Percentiles rank a stretch among this genome's conserved stretches.
Evolutionary conservation across 352 stramenopile species (phyloP).

Genomic region (Phytophthora rubi): DNA sequence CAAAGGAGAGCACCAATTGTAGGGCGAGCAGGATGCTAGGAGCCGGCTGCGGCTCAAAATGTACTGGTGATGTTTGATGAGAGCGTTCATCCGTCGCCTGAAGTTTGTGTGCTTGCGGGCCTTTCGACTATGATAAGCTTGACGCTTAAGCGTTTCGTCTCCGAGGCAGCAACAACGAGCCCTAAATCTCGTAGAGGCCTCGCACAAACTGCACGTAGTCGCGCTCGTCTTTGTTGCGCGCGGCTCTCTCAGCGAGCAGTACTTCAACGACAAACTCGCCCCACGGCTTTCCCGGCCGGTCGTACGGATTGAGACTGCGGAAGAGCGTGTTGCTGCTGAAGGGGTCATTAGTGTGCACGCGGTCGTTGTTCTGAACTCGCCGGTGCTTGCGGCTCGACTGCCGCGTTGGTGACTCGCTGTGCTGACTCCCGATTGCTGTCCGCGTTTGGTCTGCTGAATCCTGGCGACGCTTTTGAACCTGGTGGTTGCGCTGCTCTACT

Average conservation of each 20-base stretch:
- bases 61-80: constrained; percentile 21
- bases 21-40: constrained; percentile 23
- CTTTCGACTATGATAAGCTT: too few species aligned
- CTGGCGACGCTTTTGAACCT: background rate
- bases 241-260: constrained; percentile 33
- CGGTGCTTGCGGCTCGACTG: constrained; percentile 13
- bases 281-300: constrained; percentile 26
- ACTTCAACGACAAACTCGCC: constrained; percentile 39
- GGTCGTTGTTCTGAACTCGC: constrained; percentile 11
- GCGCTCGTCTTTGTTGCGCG: constrained; percentile 37
- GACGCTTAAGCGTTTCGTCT: constrained; percentile 14
- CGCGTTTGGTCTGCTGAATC: constrained; percentile 6
- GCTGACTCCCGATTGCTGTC: constrained; percentile 2
- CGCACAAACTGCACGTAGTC: constrained; percentile 41
- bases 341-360: background rate
- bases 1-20: constrained; percentile 36
- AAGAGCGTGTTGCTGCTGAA: constrained; percentile 5
- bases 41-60: constrained; percentile 14
- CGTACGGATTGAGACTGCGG: constrained; percentile 22
- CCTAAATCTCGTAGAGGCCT: constrained; percentile 38
- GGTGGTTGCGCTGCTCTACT: background rate
- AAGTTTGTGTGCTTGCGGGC: constrained; percentile 15
- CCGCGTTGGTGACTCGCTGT: constrained; percentile 3
- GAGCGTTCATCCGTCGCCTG: constrained; percentile 13
- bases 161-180: background rate